Conservation (phyloP, 129 eudicot genomes). For the Flaveria robusta region DNA sequence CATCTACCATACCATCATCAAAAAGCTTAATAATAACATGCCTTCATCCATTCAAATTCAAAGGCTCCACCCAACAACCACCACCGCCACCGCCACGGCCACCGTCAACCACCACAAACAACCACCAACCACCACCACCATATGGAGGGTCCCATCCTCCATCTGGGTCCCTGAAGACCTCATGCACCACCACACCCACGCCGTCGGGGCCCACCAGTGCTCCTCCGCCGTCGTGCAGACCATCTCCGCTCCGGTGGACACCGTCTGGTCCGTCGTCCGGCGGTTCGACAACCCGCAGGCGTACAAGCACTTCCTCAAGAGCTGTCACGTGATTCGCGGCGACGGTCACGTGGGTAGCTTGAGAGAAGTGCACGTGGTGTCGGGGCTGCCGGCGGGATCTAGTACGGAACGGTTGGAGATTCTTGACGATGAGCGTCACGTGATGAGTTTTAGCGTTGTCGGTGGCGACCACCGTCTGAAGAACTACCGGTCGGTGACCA, state of each 20-base stretch:
- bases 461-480: constrained; percentile 81
- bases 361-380: constrained; percentile 74
- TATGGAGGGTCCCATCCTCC: constrained; percentile 43
- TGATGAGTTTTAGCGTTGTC: constrained; percentile 74
- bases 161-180: constrained; percentile 48
- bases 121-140: constrained; percentile 29
- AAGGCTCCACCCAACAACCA: constrained; percentile 48
- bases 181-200: constrained; percentile 67
- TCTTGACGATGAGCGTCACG: constrained; percentile 69
- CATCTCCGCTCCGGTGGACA: constrained; percentile 55
- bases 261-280: constrained; percentile 80
- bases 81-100: constrained; percentile 24
- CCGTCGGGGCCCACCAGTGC: constrained; percentile 64
- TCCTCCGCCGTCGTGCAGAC: constrained; percentile 70
- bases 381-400: constrained; percentile 79
- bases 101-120: constrained; percentile 35
- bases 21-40: constrained; percentile 22
- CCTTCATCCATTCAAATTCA: constrained; percentile 67
- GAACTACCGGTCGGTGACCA: constrained; percentile 79
- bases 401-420: constrained; percentile 85
- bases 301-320: constrained; percentile 75
- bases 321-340: constrained; percentile 70
- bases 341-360: constrained; percentile 78
- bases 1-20: not conserved
- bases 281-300: constrained; percentile 83